Base-by-base conservation (phyloP, 441 rosid species). In the Eutrema salsugineum region DNA sequence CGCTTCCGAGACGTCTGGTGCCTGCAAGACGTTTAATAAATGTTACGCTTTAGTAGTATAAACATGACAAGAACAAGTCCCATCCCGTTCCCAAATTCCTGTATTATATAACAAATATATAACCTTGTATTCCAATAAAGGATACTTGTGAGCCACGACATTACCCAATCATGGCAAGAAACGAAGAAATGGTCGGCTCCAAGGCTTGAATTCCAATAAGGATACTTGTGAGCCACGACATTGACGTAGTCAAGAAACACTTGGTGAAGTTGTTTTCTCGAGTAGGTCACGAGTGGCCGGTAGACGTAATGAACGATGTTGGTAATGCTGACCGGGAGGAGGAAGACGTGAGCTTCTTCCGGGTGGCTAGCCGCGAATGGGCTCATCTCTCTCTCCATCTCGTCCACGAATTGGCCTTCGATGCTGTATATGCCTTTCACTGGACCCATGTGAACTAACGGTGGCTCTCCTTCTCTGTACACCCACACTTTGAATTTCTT, bases 121-220 rank as follows among this genome's bases (percentile, higher is more conserved):
- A n/a, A n/a, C n/a, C n/a, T n/a, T n/a, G n/a, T n/a, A n/a, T n/a
- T n/a, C n/a, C n/a, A n/a, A n/a, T n/a, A n/a, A n/a, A n/a, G n/a
- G n/a, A n/a, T n/a, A n/a, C n/a, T n/a, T n/a, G n/a, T n/a, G n/a
- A n/a, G n/a, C n/a, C n/a, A n/a, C n/a, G n/a, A n/a, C n/a, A n/a
- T n/a, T n/a, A n/a, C 94, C 92, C 92, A 87, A 53, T 85, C 91
- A 81, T 87, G 92, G 81, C 90, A 89, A 48, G 94, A 87, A 38
- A 85, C 84, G 81, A 83, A 87, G 84, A 86, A 83, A 77, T 87
- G 90, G 74, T 89, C 95, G n/a, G 89, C 83, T 12, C 95, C 88
- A 1, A 53, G 76, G 70, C 81, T 78, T 71, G 77, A 62, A 33
- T 87, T 85, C 94, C 94, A 87, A 53, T 75, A 87, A 5, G 84